Evolutionary conservation across 106 monocot species (phyloP).

Genomic region (Apostasia shenzhenica): DNA sequence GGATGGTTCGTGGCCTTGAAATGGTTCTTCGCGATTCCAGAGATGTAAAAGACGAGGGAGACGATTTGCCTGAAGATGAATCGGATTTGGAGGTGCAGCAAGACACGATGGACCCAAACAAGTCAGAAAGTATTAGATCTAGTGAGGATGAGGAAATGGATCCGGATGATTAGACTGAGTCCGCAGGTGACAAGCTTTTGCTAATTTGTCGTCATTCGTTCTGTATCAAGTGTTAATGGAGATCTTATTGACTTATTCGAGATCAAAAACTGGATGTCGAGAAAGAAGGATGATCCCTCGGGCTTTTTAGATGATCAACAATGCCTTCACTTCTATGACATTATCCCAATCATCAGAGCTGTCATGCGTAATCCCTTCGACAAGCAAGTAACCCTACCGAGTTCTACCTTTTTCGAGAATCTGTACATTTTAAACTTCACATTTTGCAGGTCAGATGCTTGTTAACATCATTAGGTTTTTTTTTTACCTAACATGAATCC

Average conservation of each 20-base stretch:
- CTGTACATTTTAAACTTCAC: background rate
- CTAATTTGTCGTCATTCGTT: background rate
- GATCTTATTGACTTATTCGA: too few species aligned
- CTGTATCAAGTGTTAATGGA: too few species aligned
- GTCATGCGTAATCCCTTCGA: too few species aligned
- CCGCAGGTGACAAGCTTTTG: background rate
- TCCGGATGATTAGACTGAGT: conserved; percentile 59
- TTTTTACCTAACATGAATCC: too few species aligned
- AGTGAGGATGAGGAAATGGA: conserved; percentile 78
- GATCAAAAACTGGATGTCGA: too few species aligned
- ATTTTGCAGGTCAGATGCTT: background rate
- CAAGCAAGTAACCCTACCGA: too few species aligned
- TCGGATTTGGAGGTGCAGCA: conserved; percentile 21
- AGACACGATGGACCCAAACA: conserved; percentile 33
- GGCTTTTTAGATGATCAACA: too few species aligned
- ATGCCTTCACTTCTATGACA: too few species aligned
- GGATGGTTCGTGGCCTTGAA: conserved; percentile 33
- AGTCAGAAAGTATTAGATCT: conserved; percentile 14
- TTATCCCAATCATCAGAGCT: too few species aligned
- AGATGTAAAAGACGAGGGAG: conserved; percentile 26
- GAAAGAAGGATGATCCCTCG: too few species aligned
- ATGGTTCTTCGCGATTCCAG: conserved; percentile 11
- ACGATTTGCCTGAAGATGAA: conserved; percentile 50
- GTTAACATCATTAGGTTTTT: too few species aligned
- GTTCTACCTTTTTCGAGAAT: background rate